phyloP scores from a whole-genome alignment of 805 yeast genomes.

The Pichia manshurica region DNA sequence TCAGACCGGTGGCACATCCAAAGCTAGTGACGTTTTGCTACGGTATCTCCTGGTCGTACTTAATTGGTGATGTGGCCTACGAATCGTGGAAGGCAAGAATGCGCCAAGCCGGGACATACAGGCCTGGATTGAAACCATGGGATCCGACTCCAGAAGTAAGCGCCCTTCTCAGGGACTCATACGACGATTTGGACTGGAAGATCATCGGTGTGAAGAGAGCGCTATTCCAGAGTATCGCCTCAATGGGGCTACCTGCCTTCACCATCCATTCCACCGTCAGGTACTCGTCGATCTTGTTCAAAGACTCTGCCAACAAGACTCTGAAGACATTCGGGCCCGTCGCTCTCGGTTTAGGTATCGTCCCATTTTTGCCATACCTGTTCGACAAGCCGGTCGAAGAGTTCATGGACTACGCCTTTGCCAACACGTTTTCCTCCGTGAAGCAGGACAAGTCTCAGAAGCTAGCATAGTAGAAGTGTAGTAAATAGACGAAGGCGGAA shows the following conservation, averaged over 20 bases:
- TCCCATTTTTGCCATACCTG: conserved; percentile 69
- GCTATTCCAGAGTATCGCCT: conserved; percentile 74
- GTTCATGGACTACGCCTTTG: conserved; percentile 58
- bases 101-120: conserved; percentile 59
- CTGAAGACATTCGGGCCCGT: conserved; percentile 71
- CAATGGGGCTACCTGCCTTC: conserved; percentile 84
- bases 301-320: conserved; percentile 40
- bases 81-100: conserved; percentile 68
- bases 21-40: conserved; percentile 58
- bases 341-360: conserved; percentile 68
- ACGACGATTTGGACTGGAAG: conserved; percentile 57
- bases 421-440: conserved; percentile 15
- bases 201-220: conserved; percentile 62
- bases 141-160: conserved; percentile 40
- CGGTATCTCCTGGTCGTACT: conserved; percentile 70
- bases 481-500: too few species aligned
- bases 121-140: conserved; percentile 66
- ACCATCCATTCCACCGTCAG: conserved; percentile 75
- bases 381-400: conserved; percentile 81
- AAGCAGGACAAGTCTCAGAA: not conserved
- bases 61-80: conserved; percentile 67
- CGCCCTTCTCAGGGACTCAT: conserved; percentile 33
- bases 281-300: conserved; percentile 59
- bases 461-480: not conserved
- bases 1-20: conserved; percentile 77